phyloP scores from a whole-genome alignment of 208 protist genomes.

The Trypanosoma vivax region DNA sequence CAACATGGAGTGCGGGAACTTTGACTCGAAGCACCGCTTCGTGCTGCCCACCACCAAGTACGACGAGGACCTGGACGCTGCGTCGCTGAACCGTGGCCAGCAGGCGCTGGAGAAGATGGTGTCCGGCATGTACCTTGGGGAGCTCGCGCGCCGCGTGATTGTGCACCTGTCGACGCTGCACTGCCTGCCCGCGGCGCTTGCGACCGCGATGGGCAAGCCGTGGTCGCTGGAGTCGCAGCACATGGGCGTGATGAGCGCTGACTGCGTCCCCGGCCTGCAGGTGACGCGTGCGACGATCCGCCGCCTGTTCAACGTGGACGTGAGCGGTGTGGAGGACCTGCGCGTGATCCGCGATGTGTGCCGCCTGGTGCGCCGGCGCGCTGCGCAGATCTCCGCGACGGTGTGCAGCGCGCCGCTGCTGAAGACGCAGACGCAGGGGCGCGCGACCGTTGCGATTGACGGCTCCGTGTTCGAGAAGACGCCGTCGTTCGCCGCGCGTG shows the following conservation, averaged over 20 bases:
- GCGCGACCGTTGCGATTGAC: conserved; percentile 70
- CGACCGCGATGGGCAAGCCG: conserved; percentile 27
- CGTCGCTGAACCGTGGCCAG: conserved; percentile 53
- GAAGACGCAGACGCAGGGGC: conserved; percentile 57
- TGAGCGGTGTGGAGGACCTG: conserved; percentile 36
- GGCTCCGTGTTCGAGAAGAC: conserved; percentile 88
- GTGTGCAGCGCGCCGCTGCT: conserved; percentile 65
- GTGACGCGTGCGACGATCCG: conserved; percentile 49
- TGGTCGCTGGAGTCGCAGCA: conserved; percentile 54
- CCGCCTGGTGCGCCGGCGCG: conserved; percentile 63
- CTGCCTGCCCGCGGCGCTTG: conserved; percentile 43
- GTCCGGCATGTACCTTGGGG: conserved; percentile 88
- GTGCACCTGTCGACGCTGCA: conserved; percentile 36
- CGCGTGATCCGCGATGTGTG: conserved; percentile 56
- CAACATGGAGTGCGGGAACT: conserved; percentile 91
- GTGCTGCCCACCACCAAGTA: conserved; percentile 64
- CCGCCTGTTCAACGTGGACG: conserved; percentile 38
- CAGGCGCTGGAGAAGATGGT: conserved; percentile 87
- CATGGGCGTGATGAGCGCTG: conserved; percentile 52
- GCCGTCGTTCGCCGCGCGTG: conserved; percentile 71
- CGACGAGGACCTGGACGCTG: conserved; percentile 64
- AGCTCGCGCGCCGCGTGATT: conserved; percentile 66
- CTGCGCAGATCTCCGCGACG: conserved; percentile 67
- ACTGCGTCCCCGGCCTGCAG: conserved; percentile 68
- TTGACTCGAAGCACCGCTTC: conserved; percentile 75